Evolutionary conservation across 192 early-diverging fungal genomes (phyloP).

Genomic region (Globomyces pollinis-pini): DNA sequence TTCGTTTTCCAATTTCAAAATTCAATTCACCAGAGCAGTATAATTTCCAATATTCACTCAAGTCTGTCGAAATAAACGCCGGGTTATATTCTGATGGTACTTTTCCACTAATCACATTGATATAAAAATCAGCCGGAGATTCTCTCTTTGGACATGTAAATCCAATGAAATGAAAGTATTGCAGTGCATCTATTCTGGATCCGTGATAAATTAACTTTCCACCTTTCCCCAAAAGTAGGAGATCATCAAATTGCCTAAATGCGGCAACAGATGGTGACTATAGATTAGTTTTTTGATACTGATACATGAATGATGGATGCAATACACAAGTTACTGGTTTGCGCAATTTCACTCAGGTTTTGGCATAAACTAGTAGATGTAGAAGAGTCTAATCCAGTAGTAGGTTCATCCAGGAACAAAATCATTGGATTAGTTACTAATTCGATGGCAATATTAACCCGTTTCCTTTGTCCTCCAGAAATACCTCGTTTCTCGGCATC

Average conservation of each 20-base stretch:
- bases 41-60: too few species aligned
- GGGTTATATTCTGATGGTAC: too few species aligned
- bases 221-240: slow-evolving; percentile 69
- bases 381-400: slow-evolving; percentile 67
- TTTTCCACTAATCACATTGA: slow-evolving; percentile 31
- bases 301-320: slow-evolving; percentile 48
- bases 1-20: too few species aligned
- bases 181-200: slow-evolving; percentile 6
- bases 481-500: slow-evolving; percentile 68
- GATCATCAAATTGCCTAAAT: slow-evolving; percentile 67
- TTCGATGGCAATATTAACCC: slow-evolving; percentile 77
- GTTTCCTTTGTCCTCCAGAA: slow-evolving; percentile 81
- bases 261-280: background rate
- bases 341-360: slow-evolving; percentile 52
- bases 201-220: slow-evolving; percentile 77
- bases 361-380: slow-evolving; percentile 59
- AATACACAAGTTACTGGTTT: slow-evolving; percentile 57
- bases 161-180: slow-evolving; percentile 32
- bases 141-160: slow-evolving; percentile 3
- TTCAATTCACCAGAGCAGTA: too few species aligned
- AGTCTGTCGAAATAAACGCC: too few species aligned
- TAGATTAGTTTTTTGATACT: too few species aligned
- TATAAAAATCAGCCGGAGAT: slow-evolving; percentile 21
- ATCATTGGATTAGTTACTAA: slow-evolving; percentile 72
- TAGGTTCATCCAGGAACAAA: slow-evolving; percentile 83